These are phyloP conservation scores for Penicillium daleae DNA, from an alignment of 495 filamentous ascomycete genomes.

Conservation along the genomic window DNA sequence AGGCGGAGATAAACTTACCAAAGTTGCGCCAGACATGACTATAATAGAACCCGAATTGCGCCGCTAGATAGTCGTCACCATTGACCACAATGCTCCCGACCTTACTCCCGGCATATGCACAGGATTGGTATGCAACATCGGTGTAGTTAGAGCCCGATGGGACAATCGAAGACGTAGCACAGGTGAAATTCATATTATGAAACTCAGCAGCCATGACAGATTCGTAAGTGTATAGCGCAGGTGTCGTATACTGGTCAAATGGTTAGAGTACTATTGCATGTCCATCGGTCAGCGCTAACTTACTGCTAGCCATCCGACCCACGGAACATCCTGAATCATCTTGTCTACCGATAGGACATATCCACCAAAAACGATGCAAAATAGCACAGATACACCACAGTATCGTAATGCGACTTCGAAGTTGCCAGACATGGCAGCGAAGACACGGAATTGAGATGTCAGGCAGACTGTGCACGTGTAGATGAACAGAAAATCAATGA, in stretches of 20 bases:
- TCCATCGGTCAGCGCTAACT: slow-evolving; percentile 4
- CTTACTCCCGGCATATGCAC: slow-evolving; percentile 56
- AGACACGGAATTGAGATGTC: slow-evolving; percentile 49
- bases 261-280: background rate
- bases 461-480: slow-evolving; percentile 57
- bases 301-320: slow-evolving; percentile 46
- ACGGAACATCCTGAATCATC: slow-evolving; percentile 42
- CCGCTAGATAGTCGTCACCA: slow-evolving; percentile 55
- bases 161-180: slow-evolving; percentile 56
- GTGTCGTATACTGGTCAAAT: slow-evolving; percentile 56
- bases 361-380: slow-evolving; percentile 42
- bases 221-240: slow-evolving; percentile 71
- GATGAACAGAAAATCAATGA: slow-evolving; percentile 59
- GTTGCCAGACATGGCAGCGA: slow-evolving; percentile 46
- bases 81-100: slow-evolving; percentile 52
- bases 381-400: slow-evolving; percentile 39
- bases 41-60: slow-evolving; percentile 57
- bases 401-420: slow-evolving; percentile 45
- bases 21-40: slow-evolving; percentile 67
- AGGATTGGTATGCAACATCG: slow-evolving; percentile 58
- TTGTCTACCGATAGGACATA: slow-evolving; percentile 43
- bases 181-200: slow-evolving; percentile 45
- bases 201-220: slow-evolving; percentile 62
- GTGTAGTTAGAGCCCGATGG: slow-evolving; percentile 61
- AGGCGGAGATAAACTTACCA: slow-evolving; percentile 22